These are phyloP conservation scores for Diaporthe batatas DNA, from an alignment of 2,329 filamentous ascomycete genomes.

Conservation along the genomic window DNA sequence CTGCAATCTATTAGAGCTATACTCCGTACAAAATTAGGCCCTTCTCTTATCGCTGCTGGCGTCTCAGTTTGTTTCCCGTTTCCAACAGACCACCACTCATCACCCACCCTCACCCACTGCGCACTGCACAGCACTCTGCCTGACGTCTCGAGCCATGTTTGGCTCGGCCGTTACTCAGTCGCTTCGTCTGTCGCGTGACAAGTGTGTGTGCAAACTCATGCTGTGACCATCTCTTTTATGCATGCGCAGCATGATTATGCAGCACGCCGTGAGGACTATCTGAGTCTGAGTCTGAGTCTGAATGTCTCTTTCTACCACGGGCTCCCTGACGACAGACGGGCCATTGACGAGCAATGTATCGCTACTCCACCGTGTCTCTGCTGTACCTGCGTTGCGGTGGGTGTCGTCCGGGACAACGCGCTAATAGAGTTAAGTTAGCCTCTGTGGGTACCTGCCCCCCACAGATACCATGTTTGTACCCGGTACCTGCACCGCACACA, in stretches of 20 bases:
- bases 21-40: too few relatives aligned
- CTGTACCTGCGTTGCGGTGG: constrained; percentile 2
- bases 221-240: constrained; percentile 10
- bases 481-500: not conserved
- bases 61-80: constrained; percentile 31
- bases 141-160: constrained; percentile 5
- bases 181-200: not conserved
- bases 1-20: too few relatives aligned
- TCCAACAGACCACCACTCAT: constrained; percentile 29
- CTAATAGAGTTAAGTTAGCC: constrained; percentile 28
- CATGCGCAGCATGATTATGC: constrained; percentile 19
- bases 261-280: not conserved
- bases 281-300: not conserved
- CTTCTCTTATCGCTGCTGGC: constrained; percentile 18
- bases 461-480: constrained; percentile 5
- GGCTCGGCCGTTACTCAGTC: constrained; percentile 10
- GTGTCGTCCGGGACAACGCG: constrained; percentile 26
- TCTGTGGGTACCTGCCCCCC: constrained; percentile 9
- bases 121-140: not conserved
- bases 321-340: too few relatives aligned
- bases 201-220: not conserved
- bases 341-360: not conserved
- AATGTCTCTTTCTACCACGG: too few relatives aligned
- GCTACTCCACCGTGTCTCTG: not conserved
- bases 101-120: not conserved